These are phyloP conservation scores for Schwanniomyces polymorphus DNA, from an alignment of 805 yeast genomes.

Conservation along the genomic window DNA sequence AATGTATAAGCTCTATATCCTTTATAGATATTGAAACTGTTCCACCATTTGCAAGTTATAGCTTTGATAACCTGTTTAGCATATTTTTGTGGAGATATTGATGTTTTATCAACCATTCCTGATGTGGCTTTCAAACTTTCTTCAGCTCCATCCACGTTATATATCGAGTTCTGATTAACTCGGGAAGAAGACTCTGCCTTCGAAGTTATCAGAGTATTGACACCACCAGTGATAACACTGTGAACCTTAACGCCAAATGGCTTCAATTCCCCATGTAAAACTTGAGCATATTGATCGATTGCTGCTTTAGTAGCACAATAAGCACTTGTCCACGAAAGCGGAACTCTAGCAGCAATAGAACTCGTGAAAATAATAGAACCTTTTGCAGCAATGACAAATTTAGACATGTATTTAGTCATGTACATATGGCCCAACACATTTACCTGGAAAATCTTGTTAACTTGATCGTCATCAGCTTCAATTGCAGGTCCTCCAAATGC, in stretches of 20 bases:
- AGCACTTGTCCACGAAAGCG: slow-evolving; percentile 32
- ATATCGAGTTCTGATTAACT: slow-evolving; percentile 12
- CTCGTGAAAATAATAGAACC: slow-evolving; percentile 40
- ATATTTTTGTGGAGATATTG: slow-evolving; percentile 20
- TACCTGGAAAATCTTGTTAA: slow-evolving; percentile 25
- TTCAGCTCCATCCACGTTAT: slow-evolving; percentile 20
- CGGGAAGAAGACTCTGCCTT: slow-evolving; percentile 12
- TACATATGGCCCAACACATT: slow-evolving; percentile 41
- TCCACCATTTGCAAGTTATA: slow-evolving; percentile 14
- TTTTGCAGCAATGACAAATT: slow-evolving; percentile 27
- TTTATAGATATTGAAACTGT: slow-evolving; percentile 28
- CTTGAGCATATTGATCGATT: slow-evolving; percentile 33
- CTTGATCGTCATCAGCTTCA: slow-evolving; percentile 25
- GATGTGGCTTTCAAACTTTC: slow-evolving; percentile 18
- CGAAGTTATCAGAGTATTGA: slow-evolving; percentile 27
- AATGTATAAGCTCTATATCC: slow-evolving; percentile 22
- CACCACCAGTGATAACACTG: slow-evolving; percentile 40
- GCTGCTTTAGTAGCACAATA: slow-evolving; percentile 43
- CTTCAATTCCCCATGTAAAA: slow-evolving; percentile 32
- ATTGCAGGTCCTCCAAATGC: slow-evolving; percentile 22
- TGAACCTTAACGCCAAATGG: slow-evolving; percentile 40
- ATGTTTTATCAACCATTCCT: slow-evolving; percentile 20
- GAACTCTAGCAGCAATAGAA: slow-evolving; percentile 32
- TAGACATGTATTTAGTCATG: slow-evolving; percentile 31
- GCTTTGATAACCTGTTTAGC: slow-evolving; percentile 23